A percentile compares a stretch with the other conserved stretches of the same genome.
Evolutionary conservation across 805 yeast genomes (phyloP).

Genomic region (Nadsonia fulvescens): DNA sequence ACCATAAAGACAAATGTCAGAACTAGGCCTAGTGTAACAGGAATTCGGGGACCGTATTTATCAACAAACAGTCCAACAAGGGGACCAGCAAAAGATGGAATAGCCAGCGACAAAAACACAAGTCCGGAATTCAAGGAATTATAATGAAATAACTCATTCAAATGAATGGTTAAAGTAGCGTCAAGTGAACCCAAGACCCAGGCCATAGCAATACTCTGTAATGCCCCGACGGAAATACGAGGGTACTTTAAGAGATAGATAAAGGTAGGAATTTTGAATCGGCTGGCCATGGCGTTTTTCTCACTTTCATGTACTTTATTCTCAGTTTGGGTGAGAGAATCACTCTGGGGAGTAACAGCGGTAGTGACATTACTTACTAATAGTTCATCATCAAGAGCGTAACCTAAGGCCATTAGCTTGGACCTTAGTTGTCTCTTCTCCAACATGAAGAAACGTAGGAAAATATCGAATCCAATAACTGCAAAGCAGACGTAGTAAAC

Average conservation of each 20-base stretch:
- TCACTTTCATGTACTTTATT: no score
- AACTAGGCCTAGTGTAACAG: slow-evolving; percentile 13
- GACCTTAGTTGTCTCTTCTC: slow-evolving; percentile 11
- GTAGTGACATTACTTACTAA: no score
- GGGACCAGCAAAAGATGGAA: slow-evolving; percentile 17
- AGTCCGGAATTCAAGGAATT: slow-evolving; percentile 16
- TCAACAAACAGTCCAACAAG: slow-evolving; percentile 14
- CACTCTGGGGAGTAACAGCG: no score
- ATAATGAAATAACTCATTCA: slow-evolving; percentile 15
- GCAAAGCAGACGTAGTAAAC: slow-evolving; percentile 17
- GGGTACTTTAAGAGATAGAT: slow-evolving; percentile 6
- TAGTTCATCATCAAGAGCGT: no score
- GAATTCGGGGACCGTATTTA: slow-evolving; percentile 13
- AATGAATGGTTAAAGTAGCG: slow-evolving; percentile 17
- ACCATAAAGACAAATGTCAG: slow-evolving; percentile 9
- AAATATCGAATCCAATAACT: slow-evolving; percentile 15
- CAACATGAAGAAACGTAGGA: slow-evolving; percentile 17
- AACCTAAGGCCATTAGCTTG: neutral
- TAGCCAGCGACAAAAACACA: slow-evolving; percentile 16
- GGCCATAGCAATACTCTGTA: slow-evolving; percentile 14
- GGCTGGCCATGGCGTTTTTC: no score
- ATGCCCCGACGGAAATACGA: slow-evolving; percentile 11
- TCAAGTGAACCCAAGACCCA: slow-evolving; percentile 19
- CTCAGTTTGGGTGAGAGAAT: no score
- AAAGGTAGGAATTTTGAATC: slow-evolving; percentile 5